Evolutionary conservation across 352 stramenopile genomes (phyloP).

Genomic region (Phytophthora constricta): DNA sequence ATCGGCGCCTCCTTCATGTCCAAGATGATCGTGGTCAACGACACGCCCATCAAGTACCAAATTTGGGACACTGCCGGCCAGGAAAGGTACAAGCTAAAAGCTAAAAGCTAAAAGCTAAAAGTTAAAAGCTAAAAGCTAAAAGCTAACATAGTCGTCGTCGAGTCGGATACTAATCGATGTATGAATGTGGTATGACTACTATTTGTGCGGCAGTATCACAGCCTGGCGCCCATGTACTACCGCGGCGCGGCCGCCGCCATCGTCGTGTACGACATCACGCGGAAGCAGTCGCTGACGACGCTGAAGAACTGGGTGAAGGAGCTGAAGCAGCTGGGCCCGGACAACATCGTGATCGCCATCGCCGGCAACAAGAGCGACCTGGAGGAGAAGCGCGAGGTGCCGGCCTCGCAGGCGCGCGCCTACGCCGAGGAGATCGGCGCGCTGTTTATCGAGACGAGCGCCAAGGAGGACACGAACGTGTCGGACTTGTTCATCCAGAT

Average conservation of each 20-base stretch:
- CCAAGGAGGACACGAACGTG: conserved; percentile 95
- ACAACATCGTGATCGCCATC: conserved; percentile 96
- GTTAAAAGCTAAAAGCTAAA: no score
- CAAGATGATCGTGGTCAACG: conserved; percentile 95
- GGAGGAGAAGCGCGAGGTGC: conserved; percentile 90
- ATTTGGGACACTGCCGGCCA: conserved; percentile 99
- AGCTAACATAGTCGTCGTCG: no score
- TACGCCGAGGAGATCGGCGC: conserved; percentile 94
- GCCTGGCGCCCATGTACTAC: conserved; percentile 99
- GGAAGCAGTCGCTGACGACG: conserved; percentile 93
- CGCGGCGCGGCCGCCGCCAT: conserved; percentile 96
- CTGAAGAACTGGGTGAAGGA: conserved; percentile 97
- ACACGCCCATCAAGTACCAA: conserved; percentile 95
- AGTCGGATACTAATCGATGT: no score
- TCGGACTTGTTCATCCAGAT: conserved; percentile 94
- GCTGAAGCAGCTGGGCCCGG: conserved; percentile 91
- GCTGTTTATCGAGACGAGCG: conserved; percentile 94
- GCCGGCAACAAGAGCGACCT: conserved; percentile 95
- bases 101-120: no score
- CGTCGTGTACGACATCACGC: conserved; percentile 98
- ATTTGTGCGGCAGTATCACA: conserved; percentile 96
- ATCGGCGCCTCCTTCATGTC: conserved; percentile 98
- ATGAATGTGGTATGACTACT: no score
- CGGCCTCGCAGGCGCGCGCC: conserved; percentile 79
- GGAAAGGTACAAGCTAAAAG: no score